Base-by-base conservation (phyloP, 495 filamentous ascomycete genomes). In the Neurospora discreta region DNA sequence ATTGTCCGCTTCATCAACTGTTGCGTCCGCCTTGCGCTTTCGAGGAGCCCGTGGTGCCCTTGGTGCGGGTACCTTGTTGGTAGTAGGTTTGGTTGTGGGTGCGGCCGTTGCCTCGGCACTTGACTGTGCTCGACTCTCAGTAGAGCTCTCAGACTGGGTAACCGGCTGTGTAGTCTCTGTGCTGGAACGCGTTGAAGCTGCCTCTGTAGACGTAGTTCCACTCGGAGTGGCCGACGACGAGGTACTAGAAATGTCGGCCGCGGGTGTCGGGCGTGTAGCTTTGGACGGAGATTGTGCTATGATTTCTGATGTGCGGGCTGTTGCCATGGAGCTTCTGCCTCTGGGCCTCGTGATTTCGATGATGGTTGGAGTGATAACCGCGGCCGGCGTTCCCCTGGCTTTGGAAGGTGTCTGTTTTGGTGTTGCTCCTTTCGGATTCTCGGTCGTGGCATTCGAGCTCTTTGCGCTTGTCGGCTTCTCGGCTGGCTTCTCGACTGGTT, bases 21-120 rank as follows among this genome's bases (percentile, higher is more conserved):
- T 3, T 9, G 36, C 44, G 67, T 40, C 39, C 16, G 72, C 65
- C 13, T 71, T 77, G 58, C 73, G 74, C 65, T 76, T 77, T 41
- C 70, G 72, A 16, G 41, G 26, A 65, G 52, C 26, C 6, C 52
- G 52, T 3, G 52, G 52, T 10, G 42, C 42, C 42, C 42, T 44
- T 65, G 33, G 33, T 38, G 38, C 71, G 70, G 9, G 44, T 68
- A 38, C 43, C 42, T 41, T 30, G 15, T 52, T 10, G 6, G 30
- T 23, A 13, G 71, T 13, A n/a, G n/a, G n/a, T 10, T 23, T 69
- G 15, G 68, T 30, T 3, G 71, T 20, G 0, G 67, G 38, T 68
- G 72, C 74, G 18, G 44, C 18, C 23, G 44, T 36, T 13, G 69
- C 13, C n/a, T 65, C 52, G 26, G 52, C 30, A 65, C 52, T 65